Evolutionary conservation across 352 stramenopile genomes (phyloP).

Genomic region (Phytopythium montanum): DNA sequence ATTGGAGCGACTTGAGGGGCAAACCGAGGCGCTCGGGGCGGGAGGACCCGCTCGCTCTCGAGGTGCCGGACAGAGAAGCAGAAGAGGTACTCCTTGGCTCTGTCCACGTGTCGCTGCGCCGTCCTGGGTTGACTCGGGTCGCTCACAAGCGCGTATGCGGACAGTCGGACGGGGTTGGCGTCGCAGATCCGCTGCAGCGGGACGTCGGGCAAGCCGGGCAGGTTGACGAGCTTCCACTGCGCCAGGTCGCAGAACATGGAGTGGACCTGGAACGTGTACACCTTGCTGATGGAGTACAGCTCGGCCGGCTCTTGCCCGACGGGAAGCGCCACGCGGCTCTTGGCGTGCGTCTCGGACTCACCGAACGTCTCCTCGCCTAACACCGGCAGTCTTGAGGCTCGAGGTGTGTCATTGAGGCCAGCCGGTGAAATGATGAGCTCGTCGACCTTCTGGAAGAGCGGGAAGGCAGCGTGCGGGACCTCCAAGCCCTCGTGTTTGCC

Average conservation of each 20-base stretch:
- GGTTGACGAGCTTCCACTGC: slow-evolving; percentile 44
- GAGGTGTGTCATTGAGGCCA: not conserved
- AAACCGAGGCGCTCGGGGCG: slow-evolving; percentile 1
- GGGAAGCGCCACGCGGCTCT: slow-evolving; percentile 11
- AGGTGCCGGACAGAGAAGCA: slow-evolving; percentile 43
- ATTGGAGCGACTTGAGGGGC: slow-evolving; percentile 3
- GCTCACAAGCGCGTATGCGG: slow-evolving; percentile 28
- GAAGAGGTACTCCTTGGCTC: slow-evolving; percentile 42
- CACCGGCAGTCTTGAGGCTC: slow-evolving; percentile 8
- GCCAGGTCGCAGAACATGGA: slow-evolving; percentile 41
- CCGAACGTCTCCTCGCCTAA: slow-evolving; percentile 34
- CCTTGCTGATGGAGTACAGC: slow-evolving; percentile 23
- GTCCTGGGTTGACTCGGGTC: not conserved
- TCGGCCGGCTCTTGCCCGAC: slow-evolving; percentile 17
- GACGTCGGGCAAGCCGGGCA: slow-evolving; percentile 37
- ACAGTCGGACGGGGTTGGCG: slow-evolving; percentile 33
- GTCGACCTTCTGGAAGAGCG: slow-evolving; percentile 46
- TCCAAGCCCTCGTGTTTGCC: slow-evolving; percentile 14
- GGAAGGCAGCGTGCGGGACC: slow-evolving; percentile 44
- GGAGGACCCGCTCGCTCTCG: not conserved
- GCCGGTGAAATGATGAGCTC: slow-evolving; percentile 35
- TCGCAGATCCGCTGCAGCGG: slow-evolving; percentile 31
- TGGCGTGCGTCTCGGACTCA: slow-evolving; percentile 23
- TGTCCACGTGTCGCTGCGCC: slow-evolving; percentile 12
- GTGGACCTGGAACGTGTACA: slow-evolving; percentile 65